These are phyloP conservation scores for Warburgia ugandensis DNA, from an alignment of 164 flowering plant genomes.

Conservation along the genomic window DNA sequence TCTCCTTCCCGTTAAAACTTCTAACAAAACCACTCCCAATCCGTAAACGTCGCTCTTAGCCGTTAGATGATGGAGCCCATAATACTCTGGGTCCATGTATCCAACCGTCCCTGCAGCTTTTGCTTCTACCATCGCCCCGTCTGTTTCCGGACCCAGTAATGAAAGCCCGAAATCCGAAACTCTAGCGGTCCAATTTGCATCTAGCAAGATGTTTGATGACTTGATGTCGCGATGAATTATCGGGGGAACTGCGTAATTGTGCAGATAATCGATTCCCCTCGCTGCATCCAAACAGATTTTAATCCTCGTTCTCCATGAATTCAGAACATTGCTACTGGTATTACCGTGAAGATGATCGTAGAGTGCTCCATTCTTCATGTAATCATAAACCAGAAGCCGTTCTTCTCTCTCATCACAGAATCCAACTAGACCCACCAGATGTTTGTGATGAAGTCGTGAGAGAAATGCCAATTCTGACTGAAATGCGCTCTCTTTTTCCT, in stretches of 20 bases:
- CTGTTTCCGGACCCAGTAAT: conserved; percentile 61
- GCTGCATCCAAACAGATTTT: conserved; percentile 74
- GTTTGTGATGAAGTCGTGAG: conserved; percentile 90
- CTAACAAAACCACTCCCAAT: conserved; percentile 80
- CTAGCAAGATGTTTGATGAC: conserved; percentile 90
- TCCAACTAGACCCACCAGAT: conserved; percentile 82
- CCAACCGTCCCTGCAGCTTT: conserved; percentile 96
- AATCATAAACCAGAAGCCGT: conserved; percentile 82
- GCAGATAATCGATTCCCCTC: conserved; percentile 92
- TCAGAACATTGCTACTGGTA: conserved; percentile 41
- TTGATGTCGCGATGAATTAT: conserved; percentile 93
- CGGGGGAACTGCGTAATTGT: conserved; percentile 91
- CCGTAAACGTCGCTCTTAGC: conserved; percentile 97
- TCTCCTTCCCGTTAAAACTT: conserved; percentile 76
- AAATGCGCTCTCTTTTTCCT: conserved; percentile 90
- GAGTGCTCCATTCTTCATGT: conserved; percentile 89
- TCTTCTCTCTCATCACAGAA: conserved; percentile 85
- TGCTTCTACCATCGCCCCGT: conserved; percentile 35
- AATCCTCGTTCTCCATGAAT: conserved; percentile 92
- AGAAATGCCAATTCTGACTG: conserved; percentile 81
- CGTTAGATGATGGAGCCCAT: conserved; percentile 76
- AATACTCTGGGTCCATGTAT: conserved; percentile 97
- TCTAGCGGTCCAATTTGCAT: conserved; percentile 66
- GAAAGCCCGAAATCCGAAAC: conserved; percentile 97
- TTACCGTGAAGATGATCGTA: conserved; percentile 75